These are phyloP conservation scores for Populus hybrid DNA, from an alignment of 441 rosid species.

Conservation along the genomic window DNA sequence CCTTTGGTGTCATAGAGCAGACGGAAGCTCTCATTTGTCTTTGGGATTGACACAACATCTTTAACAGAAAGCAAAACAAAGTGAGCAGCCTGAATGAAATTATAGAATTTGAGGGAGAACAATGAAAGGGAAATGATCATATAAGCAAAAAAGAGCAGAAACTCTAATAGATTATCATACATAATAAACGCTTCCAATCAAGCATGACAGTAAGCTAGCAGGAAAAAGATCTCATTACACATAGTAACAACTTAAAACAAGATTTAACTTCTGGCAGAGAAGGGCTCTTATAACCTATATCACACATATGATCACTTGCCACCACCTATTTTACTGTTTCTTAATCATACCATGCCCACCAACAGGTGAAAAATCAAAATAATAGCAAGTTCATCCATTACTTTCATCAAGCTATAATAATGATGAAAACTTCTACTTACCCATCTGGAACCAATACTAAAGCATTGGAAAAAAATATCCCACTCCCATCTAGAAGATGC, in stretches of 20 bases:
- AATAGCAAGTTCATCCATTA: neutral
- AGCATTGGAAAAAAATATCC: neutral
- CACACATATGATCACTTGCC: neutral
- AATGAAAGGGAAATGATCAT: neutral
- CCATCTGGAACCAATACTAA: neutral
- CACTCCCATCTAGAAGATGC: neutral
- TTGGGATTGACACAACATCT: constrained; percentile 77
- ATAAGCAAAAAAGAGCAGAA: neutral
- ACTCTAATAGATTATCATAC: neutral
- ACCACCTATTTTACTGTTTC: neutral
- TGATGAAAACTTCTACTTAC: neutral
- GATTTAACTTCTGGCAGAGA: neutral
- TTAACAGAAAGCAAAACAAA: neutral
- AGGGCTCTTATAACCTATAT: neutral
- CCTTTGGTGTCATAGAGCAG: constrained; percentile 79
- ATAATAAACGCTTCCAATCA: neutral
- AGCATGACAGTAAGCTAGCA: neutral
- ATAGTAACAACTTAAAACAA: neutral
- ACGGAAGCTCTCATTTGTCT: constrained; percentile 66
- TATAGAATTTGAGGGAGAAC: neutral
- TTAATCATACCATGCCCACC: too few relatives aligned
- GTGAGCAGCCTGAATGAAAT: neutral
- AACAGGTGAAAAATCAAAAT: too few relatives aligned
- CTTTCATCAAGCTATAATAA: neutral
- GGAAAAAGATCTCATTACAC: neutral